Base-by-base conservation (phyloP, 2,329 filamentous ascomycete species). In the Neofusicoccum ribis region DNA sequence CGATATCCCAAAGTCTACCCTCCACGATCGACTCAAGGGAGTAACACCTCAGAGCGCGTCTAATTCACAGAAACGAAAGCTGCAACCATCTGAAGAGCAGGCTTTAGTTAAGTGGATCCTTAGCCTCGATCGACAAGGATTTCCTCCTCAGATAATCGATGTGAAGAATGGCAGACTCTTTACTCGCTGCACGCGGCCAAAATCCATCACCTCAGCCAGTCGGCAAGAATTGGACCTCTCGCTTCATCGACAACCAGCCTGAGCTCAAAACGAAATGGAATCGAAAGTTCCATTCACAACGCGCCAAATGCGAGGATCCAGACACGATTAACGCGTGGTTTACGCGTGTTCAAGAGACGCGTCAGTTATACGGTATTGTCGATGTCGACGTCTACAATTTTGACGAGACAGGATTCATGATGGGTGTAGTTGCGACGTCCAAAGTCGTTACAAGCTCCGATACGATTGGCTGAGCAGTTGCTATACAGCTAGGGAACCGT, bases 391-490 rank as follows among this genome's bases (percentile, higher is more conserved):
- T 56, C 12, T 71, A 67, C 17, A 71, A 72, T 66, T 71, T 71
- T 64, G 62, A 73, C 64, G 67, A 77, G 66, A 75, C 70, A 37
- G 71, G 71, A 56, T 77, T 76, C 70, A 67, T 70, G 43, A 76
- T 77, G 50, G 73, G 73, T 54, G 65, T 73, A n/a, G 75, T 74
- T 56, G 60, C n/a, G 1, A 50, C 62, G 11, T 47, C 56, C 7
- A 72, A 72, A 49, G 70, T 77, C 46, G 64, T 77, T 52, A 75
- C 68, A 66, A 61, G 65, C 39, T 64, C 68, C 47, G 66, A 75
- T 50, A 46, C 49, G 58, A 51, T 67, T 46, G 46, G 61, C 60
- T 54, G 72, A 70, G 65, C 58, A 61, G 43, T 70, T 12, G 27
- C 65, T 73, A 67, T 70, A 67, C 27, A 27, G 27, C 27, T 14